Base-by-base conservation (phyloP, 1,284 basidiomycete genomes). In the Athelia psychrophila region DNA sequence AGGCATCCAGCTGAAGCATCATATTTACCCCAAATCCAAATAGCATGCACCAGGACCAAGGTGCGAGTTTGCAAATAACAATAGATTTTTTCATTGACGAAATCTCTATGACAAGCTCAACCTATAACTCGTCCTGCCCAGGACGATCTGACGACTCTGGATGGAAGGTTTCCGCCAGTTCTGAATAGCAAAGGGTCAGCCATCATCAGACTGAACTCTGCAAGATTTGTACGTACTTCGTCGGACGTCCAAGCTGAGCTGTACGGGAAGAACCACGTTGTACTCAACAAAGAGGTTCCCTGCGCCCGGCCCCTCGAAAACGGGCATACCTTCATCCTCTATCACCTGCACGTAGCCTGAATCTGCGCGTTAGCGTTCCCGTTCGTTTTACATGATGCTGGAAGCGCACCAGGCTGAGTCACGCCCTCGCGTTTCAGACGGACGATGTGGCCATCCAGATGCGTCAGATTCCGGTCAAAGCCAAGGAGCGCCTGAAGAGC, bases 211-310 rank as follows among this genome's bases (percentile, higher is more conserved):
- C 15, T 40, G 16, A 24, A 45, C 9, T n/a, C 6, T 1, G 64
- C 66, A 42, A 27, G 18, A 38, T 32, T 44, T 45, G 30, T 23
- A 69, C 83, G 73, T 68, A 95, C 93, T 89, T 66, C 77, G 77
- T 60, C 83, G 81, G 54, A 81, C 80, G 35, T 83, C 79, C 44
- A 79, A 63, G 36, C 84, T 78, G 20, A 98, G 70, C 47, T 84
- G 77, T 42, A 79, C 73, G 0, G 95, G 95, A 50, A 98, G 69
- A 20, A 97, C 85, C 47, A 98, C 91, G 49, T 81, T 90, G 71
- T 95, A 98, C 68, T 97, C 93, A 48, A 98, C 80, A 64, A 84
- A 98, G 51, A 98, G 74, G 67, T 95, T 87, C 24, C 95, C 95
- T 57, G 87, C 79, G 2, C 75, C 74, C 10, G 78, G 71, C 30